Evolutionary conservation across 495 filamentous ascomycete species (phyloP), one percentile per base, ranked within the genome.

Genomic region (Penicillium bialowiezense): DNA sequence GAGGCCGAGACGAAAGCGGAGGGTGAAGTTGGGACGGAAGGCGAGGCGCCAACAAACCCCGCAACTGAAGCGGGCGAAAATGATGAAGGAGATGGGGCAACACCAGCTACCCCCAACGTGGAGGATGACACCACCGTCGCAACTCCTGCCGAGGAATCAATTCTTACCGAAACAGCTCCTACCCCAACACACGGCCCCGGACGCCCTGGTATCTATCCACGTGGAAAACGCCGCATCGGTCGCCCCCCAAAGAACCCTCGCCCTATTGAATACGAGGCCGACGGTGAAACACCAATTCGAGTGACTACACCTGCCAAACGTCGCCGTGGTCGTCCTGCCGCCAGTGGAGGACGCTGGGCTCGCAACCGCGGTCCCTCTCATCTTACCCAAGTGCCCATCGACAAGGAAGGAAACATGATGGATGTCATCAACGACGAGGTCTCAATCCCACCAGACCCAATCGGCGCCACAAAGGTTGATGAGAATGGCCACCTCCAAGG

Each of bases 351-450:
- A 33, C 72, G 85, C 45, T 86, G 85, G 71, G 73, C 76, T 28
- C 81, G 85, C 40, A 64, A 71, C 28, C 80, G 88, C 41, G 88
- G 86, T 2, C 84, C 89, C 15, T 84, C 80, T 10, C 88, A 93
- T 56, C 70, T 82, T 15, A 88, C 85, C 0, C 82, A 91, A 50
- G 88, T 96, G 24, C 85, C 89, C 1, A 81, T 96, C 48, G 93
- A 97, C 68, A 96, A 96, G 61, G 91, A 97, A 58, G 93, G 93
- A 19, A 96, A 91, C 42, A 86, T 88, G 71, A 82, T 95, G 72
- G 87, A 90, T 63, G 92, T 98, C 41, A 78, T 91, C 17, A 77
- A 95, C 58, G 93, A 98, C 59, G 93, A 98, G 71, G 86, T 96
- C 24, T 86, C 83, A 10, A 73, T 97, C 32, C 89, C 93, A 0